A percentile compares a stretch with the other conserved stretches of the same genome.
phyloP scores from a whole-genome alignment of 257 asterid genomes.

The Solanum gracilifrons region DNA sequence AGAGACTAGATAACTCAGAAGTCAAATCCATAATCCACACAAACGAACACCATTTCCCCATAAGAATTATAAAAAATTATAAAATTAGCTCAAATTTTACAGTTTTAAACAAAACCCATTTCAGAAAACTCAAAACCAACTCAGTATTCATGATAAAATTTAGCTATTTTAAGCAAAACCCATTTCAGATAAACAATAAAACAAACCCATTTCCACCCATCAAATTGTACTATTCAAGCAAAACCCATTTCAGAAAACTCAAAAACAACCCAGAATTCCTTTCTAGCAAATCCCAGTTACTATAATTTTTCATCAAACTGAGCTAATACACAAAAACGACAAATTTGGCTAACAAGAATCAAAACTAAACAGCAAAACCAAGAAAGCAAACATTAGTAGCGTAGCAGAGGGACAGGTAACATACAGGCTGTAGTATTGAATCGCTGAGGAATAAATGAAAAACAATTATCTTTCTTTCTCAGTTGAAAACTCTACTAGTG shows the following conservation, averaged over 20 bases:
- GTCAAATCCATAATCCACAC: background rate
- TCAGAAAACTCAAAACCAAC: background rate
- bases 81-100: background rate
- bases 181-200: background rate
- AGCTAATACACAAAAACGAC: background rate
- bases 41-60: background rate
- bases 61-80: background rate
- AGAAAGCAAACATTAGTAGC: background rate
- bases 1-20: background rate
- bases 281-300: background rate
- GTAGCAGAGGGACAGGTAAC: background rate
- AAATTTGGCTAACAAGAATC: background rate
- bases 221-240: background rate
- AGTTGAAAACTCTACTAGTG: background rate
- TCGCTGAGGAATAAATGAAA: background rate
- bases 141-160: background rate
- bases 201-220: background rate
- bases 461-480: background rate
- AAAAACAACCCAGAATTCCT: background rate
- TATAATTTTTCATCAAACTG: background rate
- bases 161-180: background rate
- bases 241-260: background rate
- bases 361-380: background rate
- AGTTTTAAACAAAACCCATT: background rate
- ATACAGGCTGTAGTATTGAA: conserved; percentile 7